A percentile compares a stretch with the other conserved stretches of the same genome.
Evolutionary conservation across 768 basidiomycete genomes (phyloP).

Genomic region (Sporobolomyces pararoseus): DNA sequence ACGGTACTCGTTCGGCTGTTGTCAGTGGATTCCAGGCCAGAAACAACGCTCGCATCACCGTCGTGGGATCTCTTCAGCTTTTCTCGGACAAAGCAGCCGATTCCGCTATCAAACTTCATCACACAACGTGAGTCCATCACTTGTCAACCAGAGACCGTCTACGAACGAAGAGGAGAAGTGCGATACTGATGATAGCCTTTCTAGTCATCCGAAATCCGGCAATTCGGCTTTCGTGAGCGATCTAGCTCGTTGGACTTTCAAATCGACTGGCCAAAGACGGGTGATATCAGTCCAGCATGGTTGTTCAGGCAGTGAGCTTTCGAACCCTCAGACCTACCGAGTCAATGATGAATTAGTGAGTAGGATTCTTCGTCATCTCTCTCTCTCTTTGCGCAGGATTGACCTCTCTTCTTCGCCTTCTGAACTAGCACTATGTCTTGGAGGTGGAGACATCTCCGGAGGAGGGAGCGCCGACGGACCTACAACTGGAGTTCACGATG

Average conservation of each 20-base stretch:
- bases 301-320: slow-evolving; percentile 50
- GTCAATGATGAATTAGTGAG: slow-evolving; percentile 79
- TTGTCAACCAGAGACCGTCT: slow-evolving; percentile 64
- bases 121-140: slow-evolving; percentile 53
- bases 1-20: slow-evolving; percentile 49
- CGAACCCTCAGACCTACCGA: slow-evolving; percentile 57
- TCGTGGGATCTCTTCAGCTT: slow-evolving; percentile 73
- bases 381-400: background rate
- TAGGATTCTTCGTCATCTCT: slow-evolving; percentile 39
- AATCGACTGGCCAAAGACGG: slow-evolving; percentile 73
- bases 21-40: slow-evolving; percentile 86
- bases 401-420: background rate
- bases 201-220: slow-evolving; percentile 62
- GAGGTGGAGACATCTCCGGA: slow-evolving; percentile 70
- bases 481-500: slow-evolving; percentile 98
- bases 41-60: slow-evolving; percentile 70
- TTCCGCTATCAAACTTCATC: slow-evolving; percentile 57
- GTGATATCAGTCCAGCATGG: slow-evolving; percentile 58
- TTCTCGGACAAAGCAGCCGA: slow-evolving; percentile 71
- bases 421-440: slow-evolving; percentile 66
- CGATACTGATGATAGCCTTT: no score
- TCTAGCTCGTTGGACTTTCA: slow-evolving; percentile 83
- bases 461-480: slow-evolving; percentile 67
- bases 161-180: no score
- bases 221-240: slow-evolving; percentile 73